These are phyloP conservation scores for Neonectria punicea DNA, from an alignment of 2,329 filamentous ascomycete genomes.

Conservation along the genomic window DNA sequence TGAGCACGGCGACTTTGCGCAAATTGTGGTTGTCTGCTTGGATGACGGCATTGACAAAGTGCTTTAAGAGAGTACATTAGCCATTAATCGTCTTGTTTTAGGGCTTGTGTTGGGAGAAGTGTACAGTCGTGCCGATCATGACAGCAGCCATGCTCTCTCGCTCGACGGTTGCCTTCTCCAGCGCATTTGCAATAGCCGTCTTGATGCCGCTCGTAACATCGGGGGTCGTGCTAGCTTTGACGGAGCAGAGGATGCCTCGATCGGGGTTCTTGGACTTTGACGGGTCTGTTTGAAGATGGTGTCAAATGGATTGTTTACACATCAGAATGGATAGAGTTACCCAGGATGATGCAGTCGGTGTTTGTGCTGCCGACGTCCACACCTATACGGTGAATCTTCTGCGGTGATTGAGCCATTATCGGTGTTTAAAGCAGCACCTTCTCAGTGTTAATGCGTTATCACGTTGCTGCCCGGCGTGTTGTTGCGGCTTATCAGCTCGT, in stretches of 20 bases:
- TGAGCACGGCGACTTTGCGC: constrained; percentile 61
- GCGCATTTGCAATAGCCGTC: constrained; percentile 54
- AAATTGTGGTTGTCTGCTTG: constrained; percentile 59
- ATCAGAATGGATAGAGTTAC: too few species aligned
- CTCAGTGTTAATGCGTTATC: too few species aligned
- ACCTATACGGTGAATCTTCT: too few species aligned
- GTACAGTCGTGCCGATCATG: constrained; percentile 59
- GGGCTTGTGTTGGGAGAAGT: too few species aligned
- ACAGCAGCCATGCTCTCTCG: constrained; percentile 54
- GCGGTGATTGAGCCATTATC: too few species aligned
- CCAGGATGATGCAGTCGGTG: too few species aligned
- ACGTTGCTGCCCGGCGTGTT: too few species aligned
- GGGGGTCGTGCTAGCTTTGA: constrained; percentile 59
- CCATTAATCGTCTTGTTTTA: too few species aligned
- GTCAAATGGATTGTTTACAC: too few species aligned
- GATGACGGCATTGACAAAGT: constrained; percentile 67
- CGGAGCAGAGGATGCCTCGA: constrained; percentile 56
- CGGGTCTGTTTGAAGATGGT: constrained; percentile 44
- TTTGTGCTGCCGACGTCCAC: too few species aligned
- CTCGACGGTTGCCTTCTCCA: constrained; percentile 44
- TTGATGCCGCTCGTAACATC: constrained; percentile 59
- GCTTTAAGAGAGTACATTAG: constrained; percentile 27
- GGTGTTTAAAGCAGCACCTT: too few species aligned
- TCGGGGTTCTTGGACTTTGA: constrained; percentile 44
- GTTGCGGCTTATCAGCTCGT: too few species aligned